phyloP scores from a whole-genome alignment of 495 filamentous ascomycete genomes.

The Penicillium parvum region DNA sequence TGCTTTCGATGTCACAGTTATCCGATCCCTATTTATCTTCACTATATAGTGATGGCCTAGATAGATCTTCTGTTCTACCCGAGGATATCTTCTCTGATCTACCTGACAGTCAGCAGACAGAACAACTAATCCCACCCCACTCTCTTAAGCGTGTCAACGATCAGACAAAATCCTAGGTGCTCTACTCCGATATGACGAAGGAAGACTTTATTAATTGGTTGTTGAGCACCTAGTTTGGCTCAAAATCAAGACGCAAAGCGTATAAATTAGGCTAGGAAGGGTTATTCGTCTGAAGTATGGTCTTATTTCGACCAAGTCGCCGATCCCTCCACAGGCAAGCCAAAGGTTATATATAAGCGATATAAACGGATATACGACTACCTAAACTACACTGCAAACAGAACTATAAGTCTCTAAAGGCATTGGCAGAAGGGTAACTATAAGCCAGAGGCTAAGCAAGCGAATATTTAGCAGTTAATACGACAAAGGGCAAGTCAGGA shows the following conservation, averaged over 20 bases:
- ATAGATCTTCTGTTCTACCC: not conserved
- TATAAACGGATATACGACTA: not conserved
- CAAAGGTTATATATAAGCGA: conserved; percentile 2
- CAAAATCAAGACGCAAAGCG: not conserved
- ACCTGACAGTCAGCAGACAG: too few species aligned
- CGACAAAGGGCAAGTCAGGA: too few species aligned
- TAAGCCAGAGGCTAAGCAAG: too few species aligned
- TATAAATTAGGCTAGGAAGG: too few species aligned
- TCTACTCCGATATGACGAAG: conserved; percentile 4
- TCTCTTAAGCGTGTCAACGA: not conserved
- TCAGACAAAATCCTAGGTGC: not conserved
- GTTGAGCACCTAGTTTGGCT: too few species aligned
- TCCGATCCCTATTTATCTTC: conserved; percentile 4
- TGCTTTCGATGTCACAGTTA: conserved; percentile 1
- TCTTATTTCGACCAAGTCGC: not conserved
- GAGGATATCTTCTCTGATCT: not conserved
- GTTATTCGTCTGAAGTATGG: not conserved
- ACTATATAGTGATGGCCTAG: not conserved
- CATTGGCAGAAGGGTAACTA: not conserved
- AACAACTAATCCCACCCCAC: too few species aligned
- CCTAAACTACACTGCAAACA: not conserved
- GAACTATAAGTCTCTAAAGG: not conserved
- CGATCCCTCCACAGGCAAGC: not conserved
- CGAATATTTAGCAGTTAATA: too few species aligned
- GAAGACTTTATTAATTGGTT: too few species aligned